phyloP scores from a whole-genome alignment of 1,139 yeast genomes.

The Petasospora fabianii region DNA sequence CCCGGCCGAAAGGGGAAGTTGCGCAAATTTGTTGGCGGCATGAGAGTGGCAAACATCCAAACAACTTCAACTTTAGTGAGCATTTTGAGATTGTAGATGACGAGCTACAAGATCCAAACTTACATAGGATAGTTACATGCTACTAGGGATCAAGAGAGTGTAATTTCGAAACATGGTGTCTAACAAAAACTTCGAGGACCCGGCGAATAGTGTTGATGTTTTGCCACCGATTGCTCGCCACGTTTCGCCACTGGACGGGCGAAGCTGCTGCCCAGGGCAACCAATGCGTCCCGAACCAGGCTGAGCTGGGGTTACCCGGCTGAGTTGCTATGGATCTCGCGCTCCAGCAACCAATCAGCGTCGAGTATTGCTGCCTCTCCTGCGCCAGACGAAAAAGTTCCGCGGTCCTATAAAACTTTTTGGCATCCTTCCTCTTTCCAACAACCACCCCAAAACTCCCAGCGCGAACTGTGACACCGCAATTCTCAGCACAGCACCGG shows the following conservation, averaged over 20 bases:
- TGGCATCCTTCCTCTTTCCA: constrained; percentile 54
- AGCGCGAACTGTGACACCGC: constrained; percentile 6
- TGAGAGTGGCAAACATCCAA: not conserved
- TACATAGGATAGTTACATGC: not conserved
- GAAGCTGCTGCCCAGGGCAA: constrained; percentile 14
- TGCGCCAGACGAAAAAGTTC: constrained; percentile 4
- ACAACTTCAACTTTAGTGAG: not conserved
- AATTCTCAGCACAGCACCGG: constrained; percentile 27
- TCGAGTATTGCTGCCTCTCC: not conserved
- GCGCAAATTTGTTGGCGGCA: not conserved
- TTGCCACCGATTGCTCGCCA: not conserved
- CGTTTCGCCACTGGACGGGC: not conserved
- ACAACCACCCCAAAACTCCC: constrained; percentile 62
- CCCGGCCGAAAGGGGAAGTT: no score
- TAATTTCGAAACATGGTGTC: not conserved
- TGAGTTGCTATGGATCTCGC: constrained; percentile 10
- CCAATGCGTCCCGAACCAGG: constrained; percentile 9
- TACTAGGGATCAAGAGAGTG: not conserved
- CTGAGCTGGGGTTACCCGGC: constrained; percentile 11
- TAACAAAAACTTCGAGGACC: not conserved
- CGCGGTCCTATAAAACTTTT: constrained; percentile 11
- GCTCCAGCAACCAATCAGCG: constrained; percentile 10
- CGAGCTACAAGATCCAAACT: not conserved
- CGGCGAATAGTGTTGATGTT: no score
- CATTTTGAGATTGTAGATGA: not conserved